phyloP scores from a whole-genome alignment of 2,329 filamentous ascomycete species.

The Pseudogymnoascus sp. region DNA sequence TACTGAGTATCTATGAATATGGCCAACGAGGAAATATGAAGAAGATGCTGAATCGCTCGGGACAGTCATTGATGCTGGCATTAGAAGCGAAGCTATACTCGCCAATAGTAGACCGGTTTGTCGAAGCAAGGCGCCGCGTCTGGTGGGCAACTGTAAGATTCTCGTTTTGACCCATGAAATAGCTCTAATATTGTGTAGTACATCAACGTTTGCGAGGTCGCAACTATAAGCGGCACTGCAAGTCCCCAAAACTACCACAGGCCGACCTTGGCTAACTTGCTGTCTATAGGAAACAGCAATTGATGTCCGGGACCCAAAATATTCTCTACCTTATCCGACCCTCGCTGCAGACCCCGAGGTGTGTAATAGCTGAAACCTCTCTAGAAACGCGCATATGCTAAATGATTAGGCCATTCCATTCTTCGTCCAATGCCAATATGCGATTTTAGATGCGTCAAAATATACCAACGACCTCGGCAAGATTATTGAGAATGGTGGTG shows the following conservation, averaged over 20 bases:
- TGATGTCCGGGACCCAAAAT: constrained; percentile 35
- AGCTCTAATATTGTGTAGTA: constrained; percentile 29
- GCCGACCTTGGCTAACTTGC: neutral
- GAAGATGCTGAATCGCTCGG: constrained; percentile 41
- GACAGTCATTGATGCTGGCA: constrained; percentile 38
- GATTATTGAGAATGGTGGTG: constrained; percentile 29
- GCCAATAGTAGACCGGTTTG: constrained; percentile 30
- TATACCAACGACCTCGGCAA: constrained; percentile 41
- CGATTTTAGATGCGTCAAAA: constrained; percentile 38
- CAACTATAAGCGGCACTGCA: constrained; percentile 43
- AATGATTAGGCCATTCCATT: constrained; percentile 31
- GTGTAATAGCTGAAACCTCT: constrained; percentile 15
- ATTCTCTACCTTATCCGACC: constrained; percentile 36
- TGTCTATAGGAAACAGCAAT: constrained; percentile 34
- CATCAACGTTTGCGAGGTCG: constrained; percentile 40
- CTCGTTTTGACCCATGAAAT: neutral
- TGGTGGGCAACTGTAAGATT: constrained; percentile 44
- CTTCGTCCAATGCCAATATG: constrained; percentile 39
- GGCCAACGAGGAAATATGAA: constrained; percentile 43
- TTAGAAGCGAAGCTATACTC: constrained; percentile 38
- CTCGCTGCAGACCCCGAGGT: constrained; percentile 34
- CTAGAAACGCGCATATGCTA: constrained; percentile 13
- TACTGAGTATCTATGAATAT: constrained; percentile 45
- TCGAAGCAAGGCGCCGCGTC: constrained; percentile 37
- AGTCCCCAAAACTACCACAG: constrained; percentile 11